Evolutionary conservation across 371 early-diverging fungal genomes (phyloP).

Genomic region (Mucor lusitanicus): DNA sequence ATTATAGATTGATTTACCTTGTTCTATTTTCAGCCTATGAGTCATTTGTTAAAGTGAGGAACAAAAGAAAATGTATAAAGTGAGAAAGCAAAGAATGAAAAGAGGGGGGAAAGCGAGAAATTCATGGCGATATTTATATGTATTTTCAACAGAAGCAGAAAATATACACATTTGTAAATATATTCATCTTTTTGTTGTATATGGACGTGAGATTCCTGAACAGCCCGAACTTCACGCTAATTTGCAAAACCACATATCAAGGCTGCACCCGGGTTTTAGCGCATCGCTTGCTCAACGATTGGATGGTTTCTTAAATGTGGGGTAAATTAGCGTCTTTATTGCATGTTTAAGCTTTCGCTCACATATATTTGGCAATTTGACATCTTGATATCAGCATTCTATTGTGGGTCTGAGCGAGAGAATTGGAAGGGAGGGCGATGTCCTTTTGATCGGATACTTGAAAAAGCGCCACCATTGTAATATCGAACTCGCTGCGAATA

Average conservation of each 20-base stretch:
- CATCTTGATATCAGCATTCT: background rate
- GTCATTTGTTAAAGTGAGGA: background rate
- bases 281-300: background rate
- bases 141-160: background rate
- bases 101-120: background rate
- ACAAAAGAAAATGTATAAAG: background rate
- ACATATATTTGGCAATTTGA: background rate
- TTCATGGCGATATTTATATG: background rate
- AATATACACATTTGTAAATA: slow-evolving; percentile 1
- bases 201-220: background rate
- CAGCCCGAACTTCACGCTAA: background rate
- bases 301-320: background rate
- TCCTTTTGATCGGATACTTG: background rate
- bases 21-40: background rate
- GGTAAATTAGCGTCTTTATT: background rate
- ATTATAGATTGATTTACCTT: background rate
- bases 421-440: background rate
- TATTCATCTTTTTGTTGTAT: background rate
- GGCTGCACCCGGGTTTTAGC: background rate
- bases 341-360: background rate
- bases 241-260: background rate
- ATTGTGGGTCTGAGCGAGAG: background rate
- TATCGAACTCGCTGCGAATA: no score
- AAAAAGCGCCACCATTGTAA: background rate
- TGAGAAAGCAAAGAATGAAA: background rate